Evolutionary conservation across 495 filamentous ascomycete species (phyloP).

Genomic region (Tuber aestivum): DNA sequence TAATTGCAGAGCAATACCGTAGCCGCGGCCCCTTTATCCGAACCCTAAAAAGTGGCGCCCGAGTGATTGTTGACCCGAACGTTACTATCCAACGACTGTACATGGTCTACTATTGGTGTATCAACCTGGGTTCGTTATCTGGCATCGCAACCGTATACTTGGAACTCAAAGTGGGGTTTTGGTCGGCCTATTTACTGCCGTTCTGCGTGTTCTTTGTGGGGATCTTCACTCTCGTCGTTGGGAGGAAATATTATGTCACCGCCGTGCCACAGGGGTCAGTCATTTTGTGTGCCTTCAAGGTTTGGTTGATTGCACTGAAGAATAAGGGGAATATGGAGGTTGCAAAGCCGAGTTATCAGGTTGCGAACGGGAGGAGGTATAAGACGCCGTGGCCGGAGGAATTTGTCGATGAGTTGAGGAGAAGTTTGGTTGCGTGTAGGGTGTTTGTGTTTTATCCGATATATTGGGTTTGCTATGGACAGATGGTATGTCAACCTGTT

Average conservation of each 20-base stretch:
- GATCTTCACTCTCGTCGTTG: constrained; percentile 58
- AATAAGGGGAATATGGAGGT: constrained; percentile 58
- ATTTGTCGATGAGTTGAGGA: constrained; percentile 66
- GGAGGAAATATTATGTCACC: constrained; percentile 55
- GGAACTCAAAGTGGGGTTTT: constrained; percentile 72
- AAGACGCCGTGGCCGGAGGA: constrained; percentile 73
- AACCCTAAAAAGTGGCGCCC: constrained; percentile 52
- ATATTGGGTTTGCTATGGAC: constrained; percentile 44
- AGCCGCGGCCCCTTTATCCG: constrained; percentile 47
- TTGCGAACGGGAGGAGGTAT: constrained; percentile 46
- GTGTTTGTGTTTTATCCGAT: constrained; percentile 59
- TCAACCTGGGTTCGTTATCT: constrained; percentile 60
- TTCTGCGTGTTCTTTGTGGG: constrained; percentile 56
- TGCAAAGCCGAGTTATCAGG: constrained; percentile 59
- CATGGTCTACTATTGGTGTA: constrained; percentile 62
- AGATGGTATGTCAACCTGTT: neutral
- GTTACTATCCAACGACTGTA: constrained; percentile 58
- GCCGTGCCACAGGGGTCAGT: constrained; percentile 59
- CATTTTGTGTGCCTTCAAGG: constrained; percentile 53
- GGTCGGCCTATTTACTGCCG: constrained; percentile 60
- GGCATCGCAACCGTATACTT: constrained; percentile 46
- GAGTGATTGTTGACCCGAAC: constrained; percentile 63
- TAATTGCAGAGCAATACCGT: constrained; percentile 55
- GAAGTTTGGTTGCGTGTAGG: constrained; percentile 63
- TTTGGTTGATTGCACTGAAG: constrained; percentile 56